Evolutionary conservation across 106 monocot species (phyloP).

Genomic region (Apostasia shenzhenica): DNA sequence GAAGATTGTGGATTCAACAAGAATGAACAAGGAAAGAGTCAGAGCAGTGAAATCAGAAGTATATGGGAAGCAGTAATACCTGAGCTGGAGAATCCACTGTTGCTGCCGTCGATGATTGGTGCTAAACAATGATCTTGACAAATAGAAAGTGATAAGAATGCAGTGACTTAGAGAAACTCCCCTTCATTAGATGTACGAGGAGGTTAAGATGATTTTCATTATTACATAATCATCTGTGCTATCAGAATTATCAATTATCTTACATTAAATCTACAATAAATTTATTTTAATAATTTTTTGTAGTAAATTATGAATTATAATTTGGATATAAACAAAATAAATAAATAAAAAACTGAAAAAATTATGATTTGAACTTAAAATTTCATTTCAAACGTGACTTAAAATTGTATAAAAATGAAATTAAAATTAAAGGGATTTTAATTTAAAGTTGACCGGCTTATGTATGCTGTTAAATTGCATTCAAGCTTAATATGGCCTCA

Average conservation of each 20-base stretch:
- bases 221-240: not conserved
- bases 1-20: constrained; percentile 15
- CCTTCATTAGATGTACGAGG: constrained; percentile 22
- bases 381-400: not conserved
- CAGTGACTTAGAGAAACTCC: constrained; percentile 22
- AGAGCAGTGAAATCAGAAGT: constrained; percentile 13
- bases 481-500: no score
- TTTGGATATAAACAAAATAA: not conserved
- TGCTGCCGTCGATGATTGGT: constrained; percentile 40
- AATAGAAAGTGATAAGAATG: constrained; percentile 28
- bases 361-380: not conserved
- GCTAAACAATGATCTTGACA: constrained; percentile 42
- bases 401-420: no score
- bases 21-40: constrained; percentile 9
- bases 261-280: not conserved
- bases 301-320: not conserved
- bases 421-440: no score
- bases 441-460: no score
- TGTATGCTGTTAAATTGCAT: no score
- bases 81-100: constrained; percentile 30
- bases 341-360: not conserved
- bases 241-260: not conserved
- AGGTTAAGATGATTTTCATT: constrained; percentile 1
- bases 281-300: not conserved
- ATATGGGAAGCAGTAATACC: constrained; percentile 31